Percentiles rank a stretch among this genome's conserved stretches.
Conservation (phyloP, 192 early-diverging fungal genomes). For the Cladochytrium replicatum region DNA sequence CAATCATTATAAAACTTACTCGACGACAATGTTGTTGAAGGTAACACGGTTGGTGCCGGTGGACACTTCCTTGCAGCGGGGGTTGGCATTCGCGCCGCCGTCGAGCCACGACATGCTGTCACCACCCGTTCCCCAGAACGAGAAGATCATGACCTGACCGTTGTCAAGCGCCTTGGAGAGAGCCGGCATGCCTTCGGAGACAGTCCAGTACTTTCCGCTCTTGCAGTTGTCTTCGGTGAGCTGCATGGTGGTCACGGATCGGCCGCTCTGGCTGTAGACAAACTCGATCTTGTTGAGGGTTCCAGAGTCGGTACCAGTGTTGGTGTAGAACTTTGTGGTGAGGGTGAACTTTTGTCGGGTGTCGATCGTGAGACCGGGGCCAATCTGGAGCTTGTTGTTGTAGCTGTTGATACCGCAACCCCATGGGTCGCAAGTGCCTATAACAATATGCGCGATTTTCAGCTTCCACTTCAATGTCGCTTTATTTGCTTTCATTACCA, state of each 20-base stretch:
- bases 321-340: slow-evolving; percentile 20
- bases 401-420: no score
- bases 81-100: no score
- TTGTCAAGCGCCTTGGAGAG: slow-evolving; percentile 18
- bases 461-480: no score
- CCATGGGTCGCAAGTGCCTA: no score
- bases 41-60: no score
- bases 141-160: slow-evolving; percentile 25
- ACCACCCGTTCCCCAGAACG: slow-evolving; percentile 26
- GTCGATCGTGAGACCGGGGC: no score
- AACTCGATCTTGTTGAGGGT: slow-evolving; percentile 10
- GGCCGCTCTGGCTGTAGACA: slow-evolving; percentile 9
- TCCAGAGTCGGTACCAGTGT: slow-evolving; percentile 15
- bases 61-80: no score
- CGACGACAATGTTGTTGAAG: no score
- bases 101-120: slow-evolving; percentile 27
- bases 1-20: no score
- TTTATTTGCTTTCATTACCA: no score
- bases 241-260: background rate
- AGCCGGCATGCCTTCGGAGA: slow-evolving; percentile 10
- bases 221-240: slow-evolving; percentile 9
- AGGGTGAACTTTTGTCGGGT: slow-evolving; percentile 23
- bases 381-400: no score
- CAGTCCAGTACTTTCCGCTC: background rate
- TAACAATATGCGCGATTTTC: no score